A percentile compares a stretch with the other conserved stretches of the same genome.
These are phyloP conservation scores for Cryphonectria nitschkei DNA, from an alignment of 2,329 filamentous ascomycete genomes.

Conservation along the genomic window DNA sequence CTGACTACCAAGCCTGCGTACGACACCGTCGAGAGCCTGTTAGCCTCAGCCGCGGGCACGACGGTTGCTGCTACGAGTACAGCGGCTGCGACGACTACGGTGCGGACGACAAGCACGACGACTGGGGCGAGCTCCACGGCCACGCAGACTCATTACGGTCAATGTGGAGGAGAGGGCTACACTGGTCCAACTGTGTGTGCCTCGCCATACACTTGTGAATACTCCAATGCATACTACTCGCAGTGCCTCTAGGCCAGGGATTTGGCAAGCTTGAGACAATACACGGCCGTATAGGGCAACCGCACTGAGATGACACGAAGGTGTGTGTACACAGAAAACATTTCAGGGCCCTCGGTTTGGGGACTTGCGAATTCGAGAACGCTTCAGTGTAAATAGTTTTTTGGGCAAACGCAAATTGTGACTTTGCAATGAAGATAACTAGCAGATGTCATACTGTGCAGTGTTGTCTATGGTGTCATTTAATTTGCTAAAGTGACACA, in stretches of 20 bases:
- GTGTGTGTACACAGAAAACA: not conserved
- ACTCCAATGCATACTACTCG: conserved; percentile 42
- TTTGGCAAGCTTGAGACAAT: not conserved
- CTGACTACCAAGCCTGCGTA: conserved; percentile 45
- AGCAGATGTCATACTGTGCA: no score
- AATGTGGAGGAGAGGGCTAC: conserved; percentile 28
- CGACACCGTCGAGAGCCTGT: conserved; percentile 35
- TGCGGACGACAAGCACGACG: conserved; percentile 12
- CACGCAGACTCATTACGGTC: conserved; percentile 21
- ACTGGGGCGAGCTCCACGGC: conserved; percentile 15
- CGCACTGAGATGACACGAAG: no score
- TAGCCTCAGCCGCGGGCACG: conserved; percentile 25
- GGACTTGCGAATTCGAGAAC: no score
- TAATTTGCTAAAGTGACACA: no score
- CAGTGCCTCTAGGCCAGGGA: conserved; percentile 27
- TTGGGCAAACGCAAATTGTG: no score
- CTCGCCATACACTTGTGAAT: conserved; percentile 51
- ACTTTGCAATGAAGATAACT: no score
- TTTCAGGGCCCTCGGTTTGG: not conserved
- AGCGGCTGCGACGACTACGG: conserved; percentile 9
- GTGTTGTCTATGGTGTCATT: no score
- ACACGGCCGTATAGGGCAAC: not conserved
- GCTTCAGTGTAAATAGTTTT: no score
- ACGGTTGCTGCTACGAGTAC: conserved; percentile 15
- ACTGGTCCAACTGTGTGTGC: conserved; percentile 40